Evolutionary conservation across 2,329 filamentous ascomycete genomes (phyloP).

Genomic region (Dactylellina drechsleri): DNA sequence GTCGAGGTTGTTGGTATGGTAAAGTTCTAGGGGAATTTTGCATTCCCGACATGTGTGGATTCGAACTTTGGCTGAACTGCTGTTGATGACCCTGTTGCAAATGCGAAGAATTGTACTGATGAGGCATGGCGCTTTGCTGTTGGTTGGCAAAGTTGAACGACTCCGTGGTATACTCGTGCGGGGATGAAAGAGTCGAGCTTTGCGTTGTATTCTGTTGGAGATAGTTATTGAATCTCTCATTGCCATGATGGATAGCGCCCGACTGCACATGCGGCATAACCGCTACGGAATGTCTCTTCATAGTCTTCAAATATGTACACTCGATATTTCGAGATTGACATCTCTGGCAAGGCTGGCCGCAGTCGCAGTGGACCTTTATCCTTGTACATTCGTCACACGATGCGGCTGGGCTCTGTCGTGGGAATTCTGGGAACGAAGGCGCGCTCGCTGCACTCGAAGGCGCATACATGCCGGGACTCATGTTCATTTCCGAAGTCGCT

Average conservation of each 20-base stretch:
- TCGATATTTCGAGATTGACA: constrained; percentile 55
- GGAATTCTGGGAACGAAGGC: constrained; percentile 71
- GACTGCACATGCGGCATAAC: constrained; percentile 45
- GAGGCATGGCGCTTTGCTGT: constrained; percentile 29
- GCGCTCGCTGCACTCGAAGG: constrained; percentile 61
- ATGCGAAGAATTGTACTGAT: constrained; percentile 42
- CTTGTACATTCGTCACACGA: constrained; percentile 62
- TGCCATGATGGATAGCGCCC: constrained; percentile 36
- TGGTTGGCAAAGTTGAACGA: constrained; percentile 47
- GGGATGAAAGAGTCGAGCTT: constrained; percentile 43
- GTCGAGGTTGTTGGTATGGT: constrained; percentile 45
- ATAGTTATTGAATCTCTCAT: constrained; percentile 42
- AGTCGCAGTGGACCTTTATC: constrained; percentile 56
- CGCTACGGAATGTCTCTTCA: constrained; percentile 51
- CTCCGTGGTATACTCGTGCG: constrained; percentile 52
- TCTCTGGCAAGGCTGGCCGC: constrained; percentile 56
- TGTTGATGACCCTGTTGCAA: constrained; percentile 47
- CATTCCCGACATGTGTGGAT: constrained; percentile 51
- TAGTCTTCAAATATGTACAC: constrained; percentile 56
- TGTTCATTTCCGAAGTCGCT: constrained; percentile 42
- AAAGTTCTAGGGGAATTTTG: constrained; percentile 45
- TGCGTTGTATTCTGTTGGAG: constrained; percentile 47
- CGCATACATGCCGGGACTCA: constrained; percentile 50
- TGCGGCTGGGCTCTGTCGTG: constrained; percentile 68
- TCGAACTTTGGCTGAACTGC: constrained; percentile 40